Conservation (phyloP, 352 stramenopile genomes). For the Globisporangium acanthophoron region DNA sequence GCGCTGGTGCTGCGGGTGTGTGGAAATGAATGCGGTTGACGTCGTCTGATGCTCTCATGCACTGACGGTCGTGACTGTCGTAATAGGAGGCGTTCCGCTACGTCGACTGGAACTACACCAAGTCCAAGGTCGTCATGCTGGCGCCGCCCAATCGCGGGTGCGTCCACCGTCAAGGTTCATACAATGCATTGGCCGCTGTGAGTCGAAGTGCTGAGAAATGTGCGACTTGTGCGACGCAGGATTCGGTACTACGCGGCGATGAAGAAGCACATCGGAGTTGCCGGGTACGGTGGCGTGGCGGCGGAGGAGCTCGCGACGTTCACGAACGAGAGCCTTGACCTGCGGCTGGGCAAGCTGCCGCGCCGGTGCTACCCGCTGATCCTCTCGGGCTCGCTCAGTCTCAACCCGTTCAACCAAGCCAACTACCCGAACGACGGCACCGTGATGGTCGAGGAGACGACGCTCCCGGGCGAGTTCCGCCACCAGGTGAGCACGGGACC, state of each 20-base stretch:
- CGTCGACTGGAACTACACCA: conserved; percentile 66
- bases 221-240: conserved; percentile 14
- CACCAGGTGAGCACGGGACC: conserved; percentile 30
- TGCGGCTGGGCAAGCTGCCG: conserved; percentile 59
- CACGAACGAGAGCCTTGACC: conserved; percentile 32
- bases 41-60: not conserved
- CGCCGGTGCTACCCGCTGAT: conserved; percentile 54
- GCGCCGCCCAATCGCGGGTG: conserved; percentile 66
- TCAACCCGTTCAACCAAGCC: conserved; percentile 73
- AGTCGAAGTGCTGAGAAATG: not conserved
- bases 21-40: not conserved
- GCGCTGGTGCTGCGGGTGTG: conserved; percentile 55
- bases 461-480: conserved; percentile 61
- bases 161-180: not conserved
- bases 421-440: conserved; percentile 70
- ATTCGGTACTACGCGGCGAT: conserved; percentile 55
- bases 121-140: conserved; percentile 73
- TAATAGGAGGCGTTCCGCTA: conserved; percentile 61
- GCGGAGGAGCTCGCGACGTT: conserved; percentile 50
- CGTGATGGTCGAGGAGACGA: conserved; percentile 60
- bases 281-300: conserved; percentile 52
- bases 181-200: not conserved
- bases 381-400: conserved; percentile 51
- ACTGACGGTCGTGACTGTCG: not conserved
- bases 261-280: conserved; percentile 46